Evolutionary conservation across 495 filamentous ascomycete species (phyloP), one percentile per base, ranked within the genome.

Genomic region (Xylaria scruposa): DNA sequence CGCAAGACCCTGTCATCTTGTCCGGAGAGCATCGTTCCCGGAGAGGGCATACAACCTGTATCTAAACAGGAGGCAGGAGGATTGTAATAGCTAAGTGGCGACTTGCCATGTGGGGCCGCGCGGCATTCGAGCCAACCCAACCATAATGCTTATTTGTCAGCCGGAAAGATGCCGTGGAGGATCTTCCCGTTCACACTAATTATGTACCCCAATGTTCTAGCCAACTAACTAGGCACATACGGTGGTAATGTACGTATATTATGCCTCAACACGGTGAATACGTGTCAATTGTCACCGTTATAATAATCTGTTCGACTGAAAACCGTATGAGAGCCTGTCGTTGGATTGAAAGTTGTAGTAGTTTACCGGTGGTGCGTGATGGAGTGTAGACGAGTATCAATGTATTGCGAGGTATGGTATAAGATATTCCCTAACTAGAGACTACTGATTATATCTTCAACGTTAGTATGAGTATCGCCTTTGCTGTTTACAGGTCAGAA

Each of bases 181-280:
- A 62, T 44, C 36, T 26, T 62, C 59, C 0, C 36, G 38, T 7
- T 62, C 4, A 42, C 38, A 42, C 38, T 13, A 42, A 13, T 2
- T 42, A 62, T 62, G 59, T 44, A 62, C 59, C 59, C 59, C 59
- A 31, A 62, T 21, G 15, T 26, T n/a, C 19, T 51, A 51, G n/a
- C n/a, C 4, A 51, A 21, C 47, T 51, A 3, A 7, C 33, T 19
- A 9, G 24, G 10, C 42, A 15, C 3, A 44, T 44, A 44, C 42
- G 42, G 42, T 44, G 10, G 42, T 12, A 44, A 3, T 44, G 42
- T 44, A 12, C 38, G 38, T 40, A n/a, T n/a, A 42, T 42, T 1
- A 13, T 13, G 38, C 9, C 38, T 10, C 38, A 42, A 3, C 38
- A 13, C 9, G 2, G 1, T 13, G 42, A 17, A 2, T 4, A 5